phyloP scores from a whole-genome alignment of 176 grass and related monocot species.

The Carex kokanica region DNA sequence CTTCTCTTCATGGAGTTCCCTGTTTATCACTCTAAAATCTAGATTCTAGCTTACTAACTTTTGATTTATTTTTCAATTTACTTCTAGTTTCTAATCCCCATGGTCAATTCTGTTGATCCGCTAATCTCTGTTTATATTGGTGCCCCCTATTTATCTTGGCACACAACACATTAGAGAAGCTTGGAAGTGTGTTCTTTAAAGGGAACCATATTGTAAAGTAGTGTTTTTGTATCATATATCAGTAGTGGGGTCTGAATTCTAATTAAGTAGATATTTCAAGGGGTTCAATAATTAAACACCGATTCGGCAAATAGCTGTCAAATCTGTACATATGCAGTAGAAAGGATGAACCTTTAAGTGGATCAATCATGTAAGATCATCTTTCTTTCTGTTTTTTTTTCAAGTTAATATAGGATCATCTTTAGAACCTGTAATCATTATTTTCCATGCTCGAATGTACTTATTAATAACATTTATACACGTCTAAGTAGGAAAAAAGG shows the following conservation, averaged over 20 bases:
- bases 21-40: slow-evolving; percentile 39
- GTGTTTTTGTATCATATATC: not conserved
- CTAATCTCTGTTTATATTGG: not conserved
- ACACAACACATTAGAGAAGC: not conserved
- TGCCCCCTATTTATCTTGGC: not conserved
- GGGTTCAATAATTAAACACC: not conserved
- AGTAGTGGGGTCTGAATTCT: not conserved
- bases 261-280: not conserved
- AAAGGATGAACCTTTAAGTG: not conserved
- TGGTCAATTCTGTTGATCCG: not conserved
- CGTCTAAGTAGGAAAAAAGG: not conserved
- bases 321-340: not conserved
- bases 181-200: not conserved
- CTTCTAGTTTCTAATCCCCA: not conserved
- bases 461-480: not conserved
- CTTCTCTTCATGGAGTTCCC: slow-evolving; percentile 21
- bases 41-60: slow-evolving; percentile 4
- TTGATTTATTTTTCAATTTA: not conserved
- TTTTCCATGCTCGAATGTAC: not conserved
- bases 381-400: not conserved
- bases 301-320: not conserved
- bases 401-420: not conserved
- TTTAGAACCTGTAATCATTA: not conserved
- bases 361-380: not conserved
- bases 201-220: slow-evolving; percentile 1